Evolutionary conservation across 164 flowering plant species (phyloP).

Genomic region (Nymphaea thermarum): DNA sequence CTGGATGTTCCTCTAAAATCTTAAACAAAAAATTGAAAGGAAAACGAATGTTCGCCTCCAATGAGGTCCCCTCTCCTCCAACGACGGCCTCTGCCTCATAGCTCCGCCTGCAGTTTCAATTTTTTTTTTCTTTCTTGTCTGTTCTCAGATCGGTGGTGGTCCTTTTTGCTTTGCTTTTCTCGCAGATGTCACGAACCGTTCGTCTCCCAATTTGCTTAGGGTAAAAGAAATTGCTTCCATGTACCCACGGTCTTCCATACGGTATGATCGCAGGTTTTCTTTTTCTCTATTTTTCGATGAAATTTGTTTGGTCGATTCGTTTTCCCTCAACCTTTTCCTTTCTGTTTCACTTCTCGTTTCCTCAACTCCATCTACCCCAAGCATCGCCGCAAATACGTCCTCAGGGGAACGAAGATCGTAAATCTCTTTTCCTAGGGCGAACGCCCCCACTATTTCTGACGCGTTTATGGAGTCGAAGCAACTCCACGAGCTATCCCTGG

Average conservation of each 20-base stretch:
- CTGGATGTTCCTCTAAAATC: too few species aligned
- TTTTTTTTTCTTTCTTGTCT: not conserved
- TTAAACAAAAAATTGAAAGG: too few species aligned
- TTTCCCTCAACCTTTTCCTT: not conserved
- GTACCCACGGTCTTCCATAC: slow-evolving; percentile 87
- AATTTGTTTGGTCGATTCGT: not conserved
- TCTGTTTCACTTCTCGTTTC: not conserved
- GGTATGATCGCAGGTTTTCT: slow-evolving; percentile 13
- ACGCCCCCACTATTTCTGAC: not conserved
- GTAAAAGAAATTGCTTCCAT: slow-evolving; percentile 71
- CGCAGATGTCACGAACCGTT: slow-evolving; percentile 68
- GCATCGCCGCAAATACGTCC: slow-evolving; percentile 82
- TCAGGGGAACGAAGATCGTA: slow-evolving; percentile 81
- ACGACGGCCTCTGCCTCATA: slow-evolving; percentile 62
- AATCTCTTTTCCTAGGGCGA: not conserved
- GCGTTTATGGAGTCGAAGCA: not conserved
- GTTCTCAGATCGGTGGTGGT: not conserved
- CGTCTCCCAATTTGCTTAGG: slow-evolving; percentile 39
- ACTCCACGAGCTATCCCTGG: not conserved
- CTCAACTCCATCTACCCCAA: slow-evolving; percentile 67
- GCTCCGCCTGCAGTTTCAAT: slow-evolving; percentile 20
- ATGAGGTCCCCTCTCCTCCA: slow-evolving; percentile 77
- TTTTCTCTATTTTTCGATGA: too few species aligned
- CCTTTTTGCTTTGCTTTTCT: not conserved
- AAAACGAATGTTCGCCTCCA: slow-evolving; percentile 19